Evolutionary conservation across 179 eudicot genomes (phyloP).

Genomic region (Drosera spatulata): DNA sequence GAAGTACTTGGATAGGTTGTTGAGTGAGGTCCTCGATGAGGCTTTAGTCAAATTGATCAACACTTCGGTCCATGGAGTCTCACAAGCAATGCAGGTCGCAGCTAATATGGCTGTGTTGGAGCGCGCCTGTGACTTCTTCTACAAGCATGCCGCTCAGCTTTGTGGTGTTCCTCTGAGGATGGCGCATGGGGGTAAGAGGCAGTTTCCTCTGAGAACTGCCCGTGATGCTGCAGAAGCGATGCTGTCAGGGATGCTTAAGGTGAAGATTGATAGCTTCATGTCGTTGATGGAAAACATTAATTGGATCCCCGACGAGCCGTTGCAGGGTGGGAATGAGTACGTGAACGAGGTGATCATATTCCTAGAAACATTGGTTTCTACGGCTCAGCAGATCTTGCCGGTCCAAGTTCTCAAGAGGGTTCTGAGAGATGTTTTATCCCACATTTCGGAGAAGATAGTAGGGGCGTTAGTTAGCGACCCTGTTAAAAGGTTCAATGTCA

Average conservation of each 20-base stretch:
- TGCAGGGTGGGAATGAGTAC: slow-evolving; percentile 78
- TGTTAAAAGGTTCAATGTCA: slow-evolving; percentile 72
- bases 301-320: slow-evolving; percentile 87
- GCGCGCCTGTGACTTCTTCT: slow-evolving; percentile 97
- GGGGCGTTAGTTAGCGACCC: slow-evolving; percentile 66
- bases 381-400: slow-evolving; percentile 91
- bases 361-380: slow-evolving; percentile 80
- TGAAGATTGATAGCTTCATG: slow-evolving; percentile 83
- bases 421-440: slow-evolving; percentile 63
- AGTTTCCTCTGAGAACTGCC: slow-evolving; percentile 65
- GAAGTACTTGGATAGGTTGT: slow-evolving; percentile 85
- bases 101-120: slow-evolving; percentile 95
- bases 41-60: slow-evolving; percentile 58
- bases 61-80: slow-evolving; percentile 58
- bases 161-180: slow-evolving; percentile 89
- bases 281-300: slow-evolving; percentile 74
- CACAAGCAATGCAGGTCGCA: slow-evolving; percentile 95
- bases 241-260: slow-evolving; percentile 84
- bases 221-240: slow-evolving; percentile 87
- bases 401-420: slow-evolving; percentile 72
- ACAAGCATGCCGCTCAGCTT: slow-evolving; percentile 90
- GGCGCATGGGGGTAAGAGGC: slow-evolving; percentile 82
- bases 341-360: slow-evolving; percentile 89
- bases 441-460: slow-evolving; percentile 77
- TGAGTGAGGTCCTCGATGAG: slow-evolving; percentile 79